These are phyloP conservation scores for Apiospora saccharicola DNA, from an alignment of 2,329 filamentous ascomycete species.

Conservation along the genomic window DNA sequence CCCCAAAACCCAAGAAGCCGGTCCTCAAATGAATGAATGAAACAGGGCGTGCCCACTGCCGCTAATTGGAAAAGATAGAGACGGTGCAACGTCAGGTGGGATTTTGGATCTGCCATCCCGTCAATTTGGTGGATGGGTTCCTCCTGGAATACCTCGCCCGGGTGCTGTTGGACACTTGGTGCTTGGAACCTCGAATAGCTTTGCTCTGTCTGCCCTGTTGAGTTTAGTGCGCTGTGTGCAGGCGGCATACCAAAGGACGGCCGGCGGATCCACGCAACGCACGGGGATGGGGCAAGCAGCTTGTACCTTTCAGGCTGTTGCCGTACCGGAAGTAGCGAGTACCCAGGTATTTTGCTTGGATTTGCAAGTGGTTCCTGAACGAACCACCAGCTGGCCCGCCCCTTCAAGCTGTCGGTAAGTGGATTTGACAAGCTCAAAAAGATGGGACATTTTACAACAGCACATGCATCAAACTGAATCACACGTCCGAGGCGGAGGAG, in stretches of 20 bases:
- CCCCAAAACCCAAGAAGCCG: not conserved
- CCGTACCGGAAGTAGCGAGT: not conserved
- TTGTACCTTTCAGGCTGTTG: not conserved
- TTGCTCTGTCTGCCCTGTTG: too few relatives aligned
- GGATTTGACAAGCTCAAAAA: not conserved
- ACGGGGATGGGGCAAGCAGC: not conserved
- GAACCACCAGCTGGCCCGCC: not conserved
- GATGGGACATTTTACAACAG: too few relatives aligned
- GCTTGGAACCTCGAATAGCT: too few relatives aligned
- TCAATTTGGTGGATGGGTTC: not conserved
- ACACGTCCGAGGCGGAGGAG: not conserved
- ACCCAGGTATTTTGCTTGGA: slow-evolving; percentile 4
- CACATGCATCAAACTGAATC: not conserved
- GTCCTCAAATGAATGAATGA: not conserved
- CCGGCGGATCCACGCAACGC: not conserved
- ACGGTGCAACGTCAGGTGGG: not conserved
- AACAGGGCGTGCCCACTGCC: not conserved
- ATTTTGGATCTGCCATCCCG: slow-evolving; percentile 9
- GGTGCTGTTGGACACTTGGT: not conserved
- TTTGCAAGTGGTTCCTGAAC: not conserved
- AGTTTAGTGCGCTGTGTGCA: too few relatives aligned
- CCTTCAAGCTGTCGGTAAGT: not conserved
- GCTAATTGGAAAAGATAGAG: not conserved
- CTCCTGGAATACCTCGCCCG: not conserved
- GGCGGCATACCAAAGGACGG: too few relatives aligned